phyloP scores from a whole-genome alignment of 1,284 basidiomycete species.

The Nidula niveotomentosa region DNA sequence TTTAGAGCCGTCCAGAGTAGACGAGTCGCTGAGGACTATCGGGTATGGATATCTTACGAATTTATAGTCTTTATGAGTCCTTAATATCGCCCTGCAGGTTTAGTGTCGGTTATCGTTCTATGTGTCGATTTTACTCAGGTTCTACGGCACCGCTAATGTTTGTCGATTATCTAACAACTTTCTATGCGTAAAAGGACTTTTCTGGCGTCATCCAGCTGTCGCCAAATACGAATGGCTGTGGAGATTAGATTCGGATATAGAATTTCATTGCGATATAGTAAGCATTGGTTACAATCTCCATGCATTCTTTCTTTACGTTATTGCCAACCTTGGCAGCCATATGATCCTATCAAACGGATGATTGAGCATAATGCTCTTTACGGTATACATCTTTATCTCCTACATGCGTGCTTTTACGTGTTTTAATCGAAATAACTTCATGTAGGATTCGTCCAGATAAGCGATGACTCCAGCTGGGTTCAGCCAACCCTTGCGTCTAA shows the following conservation, averaged over 20 bases:
- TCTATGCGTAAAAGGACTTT: conserved; percentile 15
- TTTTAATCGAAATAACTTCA: neutral
- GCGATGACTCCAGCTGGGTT: conserved; percentile 20
- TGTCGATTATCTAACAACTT: too few species aligned
- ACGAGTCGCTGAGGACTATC: conserved; percentile 18
- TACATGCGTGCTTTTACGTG: neutral
- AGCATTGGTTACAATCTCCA: conserved; percentile 1
- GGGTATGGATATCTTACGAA: conserved; percentile 11
- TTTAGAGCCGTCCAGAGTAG: conserved; percentile 16
- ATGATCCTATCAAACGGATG: conserved; percentile 22
- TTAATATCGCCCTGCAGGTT: conserved; percentile 11
- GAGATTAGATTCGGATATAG: conserved; percentile 26
- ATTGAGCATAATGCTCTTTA: conserved; percentile 19
- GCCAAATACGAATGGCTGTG: conserved; percentile 25
- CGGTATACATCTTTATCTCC: conserved; percentile 9
- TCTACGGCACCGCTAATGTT: neutral
- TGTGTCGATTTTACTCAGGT: conserved; percentile 29
- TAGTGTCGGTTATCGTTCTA: conserved; percentile 22
- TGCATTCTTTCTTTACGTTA: neutral
- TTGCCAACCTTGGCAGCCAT: conserved; percentile 13
- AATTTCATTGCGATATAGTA: conserved; percentile 28
- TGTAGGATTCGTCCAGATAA: conserved; percentile 23
- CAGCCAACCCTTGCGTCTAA: conserved; percentile 23
- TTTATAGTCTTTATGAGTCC: too few species aligned
- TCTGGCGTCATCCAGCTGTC: conserved; percentile 23